Evolutionary conservation across 768 basidiomycete species (phyloP), one percentile per base, ranked within the genome.

Genomic region (Asterophora lycoperdoides): DNA sequence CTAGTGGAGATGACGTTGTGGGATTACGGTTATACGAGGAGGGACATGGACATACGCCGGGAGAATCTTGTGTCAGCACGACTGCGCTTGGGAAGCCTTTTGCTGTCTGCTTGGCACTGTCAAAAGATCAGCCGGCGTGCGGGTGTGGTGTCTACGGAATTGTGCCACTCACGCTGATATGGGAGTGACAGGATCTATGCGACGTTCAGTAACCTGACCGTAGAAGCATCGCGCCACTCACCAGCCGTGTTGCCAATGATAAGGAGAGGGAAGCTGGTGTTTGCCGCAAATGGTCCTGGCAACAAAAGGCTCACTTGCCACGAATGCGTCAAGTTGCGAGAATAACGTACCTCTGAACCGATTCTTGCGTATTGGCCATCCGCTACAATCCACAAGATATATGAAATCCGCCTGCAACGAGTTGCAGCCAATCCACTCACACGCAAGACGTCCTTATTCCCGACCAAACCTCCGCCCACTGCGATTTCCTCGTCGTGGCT

Each of bases 1-100:
- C 60, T 65, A n/a, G 11, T 8, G 26, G n/a, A 42, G 26, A 33
- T 26, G 6, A 20, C n/a, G n/a, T n/a, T n/a, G 8, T 33, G 32
- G 43, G 26, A 49, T 36, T 6, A 36, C 6, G 13, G 1, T 18
- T 3, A 29, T 9, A 29, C 23, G n/a, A 46, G 29, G 42, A 49
- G 42, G 18, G 17, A 18, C n/a, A 18, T 36, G 10, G 18, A 58
- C 67, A 19, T 57, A 75, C 72, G 6, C 74, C 72, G 10, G 67
- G 55, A 7, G 70, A 71, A 19, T 73, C 68, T 48, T 74, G 72
- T 6, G 69, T 72, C 15, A 75, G 56, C 10, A 76, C 69, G 13
- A 70, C 66, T 2, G 72, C 69, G n/a, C 56, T 59, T 2, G 60
- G 51, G 56, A 74, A 75, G 6, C 64, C 64, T 39, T 57, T 51